phyloP scores from a whole-genome alignment of 2,329 filamentous ascomycete genomes.

The Claviceps arundinis region DNA sequence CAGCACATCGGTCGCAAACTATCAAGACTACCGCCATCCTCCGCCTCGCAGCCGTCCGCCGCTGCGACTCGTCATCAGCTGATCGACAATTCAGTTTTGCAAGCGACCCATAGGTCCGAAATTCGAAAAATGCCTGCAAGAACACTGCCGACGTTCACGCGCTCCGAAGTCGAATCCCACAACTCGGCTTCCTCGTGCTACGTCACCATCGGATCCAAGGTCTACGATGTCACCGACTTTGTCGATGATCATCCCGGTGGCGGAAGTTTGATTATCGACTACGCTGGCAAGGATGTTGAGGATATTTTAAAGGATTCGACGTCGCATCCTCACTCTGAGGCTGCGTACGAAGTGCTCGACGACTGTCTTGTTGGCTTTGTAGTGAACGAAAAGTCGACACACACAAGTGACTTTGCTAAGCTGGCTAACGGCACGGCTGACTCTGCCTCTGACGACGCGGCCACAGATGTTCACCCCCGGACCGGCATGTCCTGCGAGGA shows the following conservation, averaged over 20 bases:
- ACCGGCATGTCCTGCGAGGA: slow-evolving; percentile 87
- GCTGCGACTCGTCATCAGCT: not conserved
- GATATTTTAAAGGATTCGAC: slow-evolving; percentile 69
- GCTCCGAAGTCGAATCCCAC: slow-evolving; percentile 68
- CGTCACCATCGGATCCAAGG: slow-evolving; percentile 77
- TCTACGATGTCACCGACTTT: slow-evolving; percentile 92
- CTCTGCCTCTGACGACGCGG: slow-evolving; percentile 14
- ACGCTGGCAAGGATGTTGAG: slow-evolving; percentile 75
- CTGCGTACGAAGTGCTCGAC: slow-evolving; percentile 90
- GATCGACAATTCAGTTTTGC: not conserved
- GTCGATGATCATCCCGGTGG: slow-evolving; percentile 84
- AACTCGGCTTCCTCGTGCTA: slow-evolving; percentile 77
- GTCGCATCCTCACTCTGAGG: slow-evolving; percentile 78
- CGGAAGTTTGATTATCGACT: slow-evolving; percentile 74
- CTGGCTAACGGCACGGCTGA: slow-evolving; percentile 17
- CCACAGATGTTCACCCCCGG: slow-evolving; percentile 34
- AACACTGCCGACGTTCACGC: slow-evolving; percentile 71
- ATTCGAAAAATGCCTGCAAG: slow-evolving; percentile 53
- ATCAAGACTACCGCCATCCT: not conserved
- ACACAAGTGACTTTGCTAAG: slow-evolving; percentile 10
- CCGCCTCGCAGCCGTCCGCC: not conserved
- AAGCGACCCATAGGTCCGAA: not conserved
- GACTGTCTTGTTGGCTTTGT: slow-evolving; percentile 79
- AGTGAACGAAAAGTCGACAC: slow-evolving; percentile 39
- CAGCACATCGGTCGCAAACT: not conserved